Evolutionary conservation across 208 protist species (phyloP), one percentile per base, ranked within the genome.

Genomic region (Wallacemonas sp.): DNA sequence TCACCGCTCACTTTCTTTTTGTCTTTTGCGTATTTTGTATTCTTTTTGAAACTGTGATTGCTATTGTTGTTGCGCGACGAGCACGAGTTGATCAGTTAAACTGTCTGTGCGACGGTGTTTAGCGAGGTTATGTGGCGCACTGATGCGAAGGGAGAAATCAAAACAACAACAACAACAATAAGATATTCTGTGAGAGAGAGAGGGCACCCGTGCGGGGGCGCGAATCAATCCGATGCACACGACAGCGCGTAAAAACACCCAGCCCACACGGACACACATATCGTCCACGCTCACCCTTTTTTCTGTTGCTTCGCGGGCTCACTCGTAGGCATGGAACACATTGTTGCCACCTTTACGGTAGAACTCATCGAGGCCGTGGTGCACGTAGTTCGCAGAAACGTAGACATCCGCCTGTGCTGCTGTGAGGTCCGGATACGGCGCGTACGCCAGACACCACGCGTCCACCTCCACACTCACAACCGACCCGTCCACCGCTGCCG

Each of bases 321-420:
- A 91, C 54, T 69, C 70, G 58, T 94, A 94, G 34, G 64, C 65
- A 48, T 82, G 81, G 57, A 71, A 83, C 1, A 86, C 69, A 12
- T 47, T n/a, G 55, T 94, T 94, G 21, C 88, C 88, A 17, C 88
- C 85, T 3, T 83, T 80, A 4, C 72, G 65, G 70, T 94, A 94
- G 61, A 94, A 94, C 32, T 87, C 80, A 12, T 87, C 74, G 1
- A 94, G 68, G 19, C 88, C 85, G n/a, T 68, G 14, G 46, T 83
- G 80, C 26, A 88, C 83, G 65, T 94, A 94, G 68, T 94, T 92
- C 11, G 88, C 85, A 0, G 88, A 30, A 6, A 94, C 74, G 71
- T 94, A 94, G 41, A 78, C 68, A 3, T 52, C 66, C 6, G 88
- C 88, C 66, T 94, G 88, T 1, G 47, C 76, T 14, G 41, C 57